Evolutionary conservation across 768 basidiomycete species (phyloP).

Genomic region (Pulveroboletus sp.): DNA sequence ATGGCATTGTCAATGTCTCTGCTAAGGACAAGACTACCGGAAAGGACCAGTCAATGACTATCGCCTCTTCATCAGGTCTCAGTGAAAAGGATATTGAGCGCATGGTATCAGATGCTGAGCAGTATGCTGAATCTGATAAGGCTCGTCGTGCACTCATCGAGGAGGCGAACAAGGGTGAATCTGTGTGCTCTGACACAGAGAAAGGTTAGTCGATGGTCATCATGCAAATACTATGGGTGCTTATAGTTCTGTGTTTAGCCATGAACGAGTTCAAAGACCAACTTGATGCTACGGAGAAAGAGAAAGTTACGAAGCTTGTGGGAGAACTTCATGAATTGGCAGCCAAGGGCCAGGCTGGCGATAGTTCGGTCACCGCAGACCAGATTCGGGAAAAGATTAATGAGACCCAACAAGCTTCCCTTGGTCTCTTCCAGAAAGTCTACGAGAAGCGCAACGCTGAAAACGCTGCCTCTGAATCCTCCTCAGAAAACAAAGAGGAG

Average conservation of each 20-base stretch:
- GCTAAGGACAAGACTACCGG: slow-evolving; percentile 91
- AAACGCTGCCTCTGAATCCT: slow-evolving; percentile 44
- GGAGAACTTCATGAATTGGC: slow-evolving; percentile 85
- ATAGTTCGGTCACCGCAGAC: slow-evolving; percentile 77
- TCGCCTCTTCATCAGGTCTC: slow-evolving; percentile 95
- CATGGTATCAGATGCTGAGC: slow-evolving; percentile 94
- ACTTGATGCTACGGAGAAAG: slow-evolving; percentile 86
- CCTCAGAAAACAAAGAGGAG: slow-evolving; percentile 51
- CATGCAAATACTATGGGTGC: not conserved
- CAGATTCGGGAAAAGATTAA: slow-evolving; percentile 87
- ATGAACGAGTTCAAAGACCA: slow-evolving; percentile 98
- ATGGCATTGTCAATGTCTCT: slow-evolving; percentile 95
- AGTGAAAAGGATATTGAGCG: slow-evolving; percentile 95
- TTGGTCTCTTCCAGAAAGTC: slow-evolving; percentile 96
- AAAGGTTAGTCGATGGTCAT: slow-evolving; percentile 54
- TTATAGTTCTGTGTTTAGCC: slow-evolving; percentile 40
- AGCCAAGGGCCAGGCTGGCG: slow-evolving; percentile 84
- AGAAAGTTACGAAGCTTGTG: slow-evolving; percentile 87
- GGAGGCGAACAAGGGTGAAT: slow-evolving; percentile 95
- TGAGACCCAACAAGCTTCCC: slow-evolving; percentile 91
- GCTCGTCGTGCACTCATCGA: slow-evolving; percentile 83
- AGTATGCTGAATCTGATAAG: slow-evolving; percentile 92
- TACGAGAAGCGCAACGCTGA: slow-evolving; percentile 90
- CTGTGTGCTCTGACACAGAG: slow-evolving; percentile 90
- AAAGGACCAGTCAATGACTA: slow-evolving; percentile 95